These are phyloP conservation scores for Camellia sinensis DNA, from an alignment of 148 eudicot genomes.

Conservation along the genomic window DNA sequence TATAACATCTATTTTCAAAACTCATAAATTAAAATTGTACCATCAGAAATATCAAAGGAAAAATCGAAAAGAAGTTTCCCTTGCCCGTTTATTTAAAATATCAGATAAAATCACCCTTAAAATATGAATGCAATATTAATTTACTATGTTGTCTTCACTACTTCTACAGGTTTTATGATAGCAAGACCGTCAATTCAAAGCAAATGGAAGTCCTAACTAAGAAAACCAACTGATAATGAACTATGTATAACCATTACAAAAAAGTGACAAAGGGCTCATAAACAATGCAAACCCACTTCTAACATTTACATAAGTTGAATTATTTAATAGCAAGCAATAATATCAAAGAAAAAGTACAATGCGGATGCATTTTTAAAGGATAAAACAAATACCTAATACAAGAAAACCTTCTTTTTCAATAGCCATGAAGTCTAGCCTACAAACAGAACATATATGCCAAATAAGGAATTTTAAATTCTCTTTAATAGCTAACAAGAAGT, in stretches of 20 bases:
- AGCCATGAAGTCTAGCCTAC: too few relatives aligned
- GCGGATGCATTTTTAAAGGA: constrained; percentile 21
- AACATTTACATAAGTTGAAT: not conserved
- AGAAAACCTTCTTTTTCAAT: too few relatives aligned
- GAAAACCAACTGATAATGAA: not conserved
- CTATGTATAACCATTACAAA: not conserved
- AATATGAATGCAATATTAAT: not conserved
- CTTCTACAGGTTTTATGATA: not conserved
- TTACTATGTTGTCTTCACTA: not conserved
- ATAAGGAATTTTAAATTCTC: too few relatives aligned
- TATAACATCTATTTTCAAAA: not conserved
- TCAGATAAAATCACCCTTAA: not conserved
- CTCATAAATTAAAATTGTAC: not conserved
- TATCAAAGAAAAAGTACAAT: constrained; percentile 52
- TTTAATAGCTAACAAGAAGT: too few relatives aligned
- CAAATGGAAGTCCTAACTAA: not conserved
- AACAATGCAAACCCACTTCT: not conserved
- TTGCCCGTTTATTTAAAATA: not conserved
- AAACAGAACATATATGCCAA: too few relatives aligned
- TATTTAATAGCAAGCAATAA: not conserved
- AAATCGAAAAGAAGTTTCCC: not conserved
- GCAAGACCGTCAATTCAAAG: not conserved
- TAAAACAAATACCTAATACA: too few relatives aligned
- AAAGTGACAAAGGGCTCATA: not conserved
- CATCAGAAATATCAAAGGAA: not conserved